Evolutionary conservation across 1,139 yeast species (phyloP).

Genomic region (Lodderomyces oxycetoniae): DNA sequence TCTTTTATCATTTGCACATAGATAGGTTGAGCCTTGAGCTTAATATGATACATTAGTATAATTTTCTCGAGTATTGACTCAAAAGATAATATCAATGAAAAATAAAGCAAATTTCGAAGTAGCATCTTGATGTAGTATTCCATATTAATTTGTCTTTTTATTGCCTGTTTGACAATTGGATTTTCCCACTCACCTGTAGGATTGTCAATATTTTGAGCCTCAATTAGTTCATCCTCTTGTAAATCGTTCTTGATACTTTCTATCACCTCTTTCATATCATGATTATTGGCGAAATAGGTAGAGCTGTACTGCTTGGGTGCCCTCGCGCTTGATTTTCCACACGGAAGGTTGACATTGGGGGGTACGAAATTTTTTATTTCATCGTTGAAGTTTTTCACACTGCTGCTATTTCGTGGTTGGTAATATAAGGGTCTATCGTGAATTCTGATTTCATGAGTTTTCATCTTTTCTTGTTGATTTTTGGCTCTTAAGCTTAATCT

Average conservation of each 20-base stretch:
- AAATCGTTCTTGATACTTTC: conserved; percentile 11
- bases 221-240: conserved; percentile 11
- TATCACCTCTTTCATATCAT: conserved; percentile 4
- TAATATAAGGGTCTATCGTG: conserved; percentile 29
- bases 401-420: conserved; percentile 29
- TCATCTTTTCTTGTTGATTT: conserved; percentile 5
- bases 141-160: conserved; percentile 32
- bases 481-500: conserved; percentile 10
- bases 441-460: conserved; percentile 7
- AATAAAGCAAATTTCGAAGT: conserved; percentile 17
- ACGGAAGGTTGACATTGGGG: conserved; percentile 18
- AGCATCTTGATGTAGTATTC: conserved; percentile 24
- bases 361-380: conserved; percentile 32
- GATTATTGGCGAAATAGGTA: neutral
- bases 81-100: conserved; percentile 18
- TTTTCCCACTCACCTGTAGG: conserved; percentile 42
- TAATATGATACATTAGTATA: conserved; percentile 10
- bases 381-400: conserved; percentile 18
- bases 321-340: neutral
- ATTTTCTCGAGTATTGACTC: conserved; percentile 15
- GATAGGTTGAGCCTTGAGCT: conserved; percentile 8
- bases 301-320: neutral
- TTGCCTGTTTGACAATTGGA: conserved; percentile 36
- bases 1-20: conserved; percentile 5
- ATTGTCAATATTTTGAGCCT: conserved; percentile 1